A percentile compares a stretch with the other conserved stretches of the same genome.
These are phyloP conservation scores for Dimargaris cristalligena DNA, from an alignment of 192 early-diverging fungal species.

Conservation along the genomic window DNA sequence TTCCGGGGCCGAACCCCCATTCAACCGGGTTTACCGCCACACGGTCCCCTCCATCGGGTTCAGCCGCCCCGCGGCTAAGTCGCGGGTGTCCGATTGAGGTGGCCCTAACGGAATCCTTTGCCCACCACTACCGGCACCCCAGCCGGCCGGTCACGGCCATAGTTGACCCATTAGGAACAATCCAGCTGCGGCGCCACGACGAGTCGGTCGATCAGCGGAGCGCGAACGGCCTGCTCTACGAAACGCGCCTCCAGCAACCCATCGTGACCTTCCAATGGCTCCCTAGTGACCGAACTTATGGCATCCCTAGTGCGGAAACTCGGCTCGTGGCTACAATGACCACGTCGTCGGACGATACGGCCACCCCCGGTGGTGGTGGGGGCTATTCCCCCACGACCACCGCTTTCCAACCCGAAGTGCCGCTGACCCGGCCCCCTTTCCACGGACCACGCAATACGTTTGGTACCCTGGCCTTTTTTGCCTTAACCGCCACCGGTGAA, in stretches of 20 bases:
- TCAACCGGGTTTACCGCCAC: too few species aligned
- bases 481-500: neutral
- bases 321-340: too few species aligned
- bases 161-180: neutral
- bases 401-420: neutral
- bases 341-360: too few species aligned
- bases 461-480: neutral
- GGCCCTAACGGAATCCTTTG: neutral
- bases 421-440: neutral
- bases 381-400: neutral
- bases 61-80: too few species aligned
- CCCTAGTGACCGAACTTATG: neutral
- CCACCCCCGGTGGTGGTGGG: neutral
- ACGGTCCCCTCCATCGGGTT: too few species aligned
- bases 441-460: neutral
- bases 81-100: too few species aligned
- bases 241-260: neutral
- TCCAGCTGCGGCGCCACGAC: neutral
- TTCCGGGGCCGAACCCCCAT: too few species aligned
- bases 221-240: neutral
- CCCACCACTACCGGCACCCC: neutral
- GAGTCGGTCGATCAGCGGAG: neutral
- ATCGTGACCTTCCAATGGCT: neutral
- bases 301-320: neutral
- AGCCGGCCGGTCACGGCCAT: neutral